phyloP scores from a whole-genome alignment of 352 stramenopile species.

The Lagenidium sp. region DNA sequence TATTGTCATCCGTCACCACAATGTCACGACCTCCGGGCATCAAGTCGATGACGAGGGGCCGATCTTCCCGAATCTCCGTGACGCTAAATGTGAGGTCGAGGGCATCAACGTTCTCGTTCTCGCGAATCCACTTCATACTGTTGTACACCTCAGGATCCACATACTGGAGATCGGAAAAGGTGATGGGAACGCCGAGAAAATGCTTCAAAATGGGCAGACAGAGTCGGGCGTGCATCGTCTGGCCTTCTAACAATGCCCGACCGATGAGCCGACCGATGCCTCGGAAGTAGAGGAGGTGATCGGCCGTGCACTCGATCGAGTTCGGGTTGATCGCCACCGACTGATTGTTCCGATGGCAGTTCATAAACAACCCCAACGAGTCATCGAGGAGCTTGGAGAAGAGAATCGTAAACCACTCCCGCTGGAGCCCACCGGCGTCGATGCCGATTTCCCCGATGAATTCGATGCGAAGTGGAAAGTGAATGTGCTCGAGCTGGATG shows the following conservation, averaged over 20 bases:
- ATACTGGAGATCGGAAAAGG: constrained; percentile 75
- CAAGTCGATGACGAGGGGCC: constrained; percentile 57
- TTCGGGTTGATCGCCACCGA: constrained; percentile 70
- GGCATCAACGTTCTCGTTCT: constrained; percentile 57
- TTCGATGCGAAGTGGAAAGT: constrained; percentile 79
- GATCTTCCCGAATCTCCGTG: constrained; percentile 48
- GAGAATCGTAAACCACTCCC: constrained; percentile 79
- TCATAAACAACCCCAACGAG: constrained; percentile 64
- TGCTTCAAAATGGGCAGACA: constrained; percentile 76
- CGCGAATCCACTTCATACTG: constrained; percentile 59
- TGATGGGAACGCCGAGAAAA: constrained; percentile 70
- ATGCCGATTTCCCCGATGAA: constrained; percentile 78
- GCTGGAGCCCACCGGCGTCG: constrained; percentile 65
- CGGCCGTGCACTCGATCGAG: constrained; percentile 56
- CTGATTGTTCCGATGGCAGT: constrained; percentile 57
- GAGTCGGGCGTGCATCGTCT: constrained; percentile 60
- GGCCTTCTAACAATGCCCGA: constrained; percentile 59
- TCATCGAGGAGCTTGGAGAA: constrained; percentile 61
- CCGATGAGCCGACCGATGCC: constrained; percentile 63
- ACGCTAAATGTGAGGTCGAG: constrained; percentile 71
- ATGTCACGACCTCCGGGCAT: constrained; percentile 41
- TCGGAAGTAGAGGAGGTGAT: constrained; percentile 85
- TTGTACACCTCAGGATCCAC: constrained; percentile 75
- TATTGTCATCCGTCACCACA: constrained; percentile 94
- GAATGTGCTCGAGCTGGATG: constrained; percentile 64